Evolutionary conservation across 192 early-diverging fungal species (phyloP).

Genomic region (Haplosporangium gracile): DNA sequence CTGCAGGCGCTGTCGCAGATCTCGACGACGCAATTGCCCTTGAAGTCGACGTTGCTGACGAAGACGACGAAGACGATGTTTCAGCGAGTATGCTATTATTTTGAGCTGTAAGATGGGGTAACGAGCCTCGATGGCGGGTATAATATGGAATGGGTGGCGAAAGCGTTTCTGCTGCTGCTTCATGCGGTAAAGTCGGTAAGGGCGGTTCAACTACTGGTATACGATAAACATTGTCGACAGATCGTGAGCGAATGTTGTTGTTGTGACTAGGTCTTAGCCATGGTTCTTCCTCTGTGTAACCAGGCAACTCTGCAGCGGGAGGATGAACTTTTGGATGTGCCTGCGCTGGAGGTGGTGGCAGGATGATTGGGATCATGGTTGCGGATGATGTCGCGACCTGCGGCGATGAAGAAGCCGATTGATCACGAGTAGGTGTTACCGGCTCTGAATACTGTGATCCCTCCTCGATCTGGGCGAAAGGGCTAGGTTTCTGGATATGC

Average conservation of each 20-base stretch:
- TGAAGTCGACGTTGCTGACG: neutral
- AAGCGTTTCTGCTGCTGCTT: neutral
- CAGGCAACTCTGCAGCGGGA: neutral
- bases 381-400: neutral
- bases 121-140: neutral
- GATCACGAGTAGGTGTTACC: neutral
- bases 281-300: neutral
- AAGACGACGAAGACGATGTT: neutral
- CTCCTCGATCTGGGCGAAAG: neutral
- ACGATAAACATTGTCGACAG: neutral
- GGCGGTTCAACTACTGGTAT: neutral
- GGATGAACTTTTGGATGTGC: neutral
- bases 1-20: neutral
- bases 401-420: neutral
- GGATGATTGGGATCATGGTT: neutral
- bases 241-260: neutral
- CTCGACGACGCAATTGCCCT: neutral
- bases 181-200: neutral
- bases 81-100: neutral
- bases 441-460: neutral
- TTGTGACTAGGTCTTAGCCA: neutral
- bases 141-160: neutral
- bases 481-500: conserved; percentile 6
- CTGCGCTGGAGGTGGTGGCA: neutral
- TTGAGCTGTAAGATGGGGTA: neutral